These are phyloP conservation scores for Alternaria sp. DNA, from an alignment of 2,329 filamentous ascomycete species.

Conservation along the genomic window DNA sequence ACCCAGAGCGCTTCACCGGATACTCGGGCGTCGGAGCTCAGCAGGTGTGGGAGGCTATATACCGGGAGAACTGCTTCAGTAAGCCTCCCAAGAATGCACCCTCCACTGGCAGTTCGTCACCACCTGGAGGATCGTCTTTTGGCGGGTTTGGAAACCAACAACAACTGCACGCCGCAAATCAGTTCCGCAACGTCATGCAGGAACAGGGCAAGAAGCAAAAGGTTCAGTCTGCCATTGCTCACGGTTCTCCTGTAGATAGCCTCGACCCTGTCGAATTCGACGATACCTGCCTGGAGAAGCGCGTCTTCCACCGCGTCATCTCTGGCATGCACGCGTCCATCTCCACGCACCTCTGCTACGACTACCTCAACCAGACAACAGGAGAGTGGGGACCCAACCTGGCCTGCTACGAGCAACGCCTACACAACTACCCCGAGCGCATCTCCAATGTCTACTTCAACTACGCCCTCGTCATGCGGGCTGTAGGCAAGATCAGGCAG, in stretches of 20 bases:
- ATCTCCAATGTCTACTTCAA: constrained; percentile 99
- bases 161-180: constrained; percentile 62
- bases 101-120: constrained; percentile 41
- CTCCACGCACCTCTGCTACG: constrained; percentile 93
- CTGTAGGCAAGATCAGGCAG: constrained; percentile 86
- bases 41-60: constrained; percentile 96
- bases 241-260: constrained; percentile 62
- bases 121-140: constrained; percentile 48
- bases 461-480: constrained; percentile 92
- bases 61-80: constrained; percentile 94
- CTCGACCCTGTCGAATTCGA: constrained; percentile 75
- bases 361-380: constrained; percentile 93
- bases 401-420: constrained; percentile 83
- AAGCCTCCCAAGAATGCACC: constrained; percentile 48
- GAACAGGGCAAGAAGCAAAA: constrained; percentile 67
- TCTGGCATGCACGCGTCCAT: constrained; percentile 99
- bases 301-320: constrained; percentile 95
- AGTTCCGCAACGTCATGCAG: constrained; percentile 66
- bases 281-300: constrained; percentile 95
- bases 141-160: constrained; percentile 53
- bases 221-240: constrained; percentile 61
- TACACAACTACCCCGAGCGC: constrained; percentile 84
- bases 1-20: constrained; percentile 94
- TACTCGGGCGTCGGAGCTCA: constrained; percentile 84
- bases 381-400: constrained; percentile 92